Base-by-base conservation (phyloP, 2,329 filamentous ascomycete genomes). In the Colletotrichum gigasporum region DNA sequence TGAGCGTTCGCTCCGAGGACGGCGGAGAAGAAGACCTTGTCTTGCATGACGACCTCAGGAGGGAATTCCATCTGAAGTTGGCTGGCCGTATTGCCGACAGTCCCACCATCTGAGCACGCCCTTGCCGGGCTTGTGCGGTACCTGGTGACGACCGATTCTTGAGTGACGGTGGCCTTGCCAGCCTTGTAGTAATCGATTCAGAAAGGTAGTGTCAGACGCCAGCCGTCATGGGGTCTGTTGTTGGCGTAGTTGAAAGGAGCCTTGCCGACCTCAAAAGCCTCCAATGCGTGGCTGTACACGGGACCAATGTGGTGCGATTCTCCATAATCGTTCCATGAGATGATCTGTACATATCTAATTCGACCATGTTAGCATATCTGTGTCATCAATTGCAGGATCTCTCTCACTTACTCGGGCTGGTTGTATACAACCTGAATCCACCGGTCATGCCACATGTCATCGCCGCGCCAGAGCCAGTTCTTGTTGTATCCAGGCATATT, bases 401-500 rank as follows among this genome's bases (percentile, higher is more conserved):
- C 76, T 1, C 4, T 80, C 12, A 76, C 81, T 76, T 77, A 69
- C 10, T 71, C 67, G 7, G 84, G 67, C 41, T 79, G 70, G 1
- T 85, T 35, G 5, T 80, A n/a, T 76, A 81, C 76, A 20, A 84
- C 77, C 59, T 77, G 68, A 12, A 83, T 76, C 87, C 86, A 89
- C 24, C 87, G 83, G 59, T 86, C 76, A 63, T 81, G 83, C 82
- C 87, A 88, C 6, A 90, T 74, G 45, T 83, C 76, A 63, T 89
- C 87, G 11, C 85, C 82, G 3, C 82, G 82, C 78, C 86, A 90
- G 1, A 89, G 76, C 80, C 82, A 86, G 69, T 85, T 84, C 76
- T 87, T 83, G 69, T 74, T 76, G 64, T 79, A 84, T 7, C 78
- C 76, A 0, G 84, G 82, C 3, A 88, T 74, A 57, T 87, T 84